Percentiles rank a stretch among this genome's conserved stretches.
phyloP scores from a whole-genome alignment of 805 yeast genomes.

The Myxozyma vanderwaltii region DNA sequence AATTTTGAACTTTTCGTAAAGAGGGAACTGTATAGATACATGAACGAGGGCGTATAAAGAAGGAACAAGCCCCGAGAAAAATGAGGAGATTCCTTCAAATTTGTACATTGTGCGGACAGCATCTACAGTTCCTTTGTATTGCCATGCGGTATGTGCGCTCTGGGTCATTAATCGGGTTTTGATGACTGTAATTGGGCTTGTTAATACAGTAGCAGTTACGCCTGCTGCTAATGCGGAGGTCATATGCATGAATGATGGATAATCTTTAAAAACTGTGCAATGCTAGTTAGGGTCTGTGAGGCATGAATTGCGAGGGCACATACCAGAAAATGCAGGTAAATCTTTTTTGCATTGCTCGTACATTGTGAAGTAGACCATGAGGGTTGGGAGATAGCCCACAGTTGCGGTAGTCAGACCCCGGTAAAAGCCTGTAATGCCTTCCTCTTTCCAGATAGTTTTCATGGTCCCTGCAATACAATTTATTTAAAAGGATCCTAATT shows the following conservation, averaged over 20 bases:
- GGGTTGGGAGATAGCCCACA: constrained; percentile 92
- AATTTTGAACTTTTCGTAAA: constrained; percentile 77
- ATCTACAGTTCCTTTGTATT: constrained; percentile 76
- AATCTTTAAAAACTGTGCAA: constrained; percentile 38
- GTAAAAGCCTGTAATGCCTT: constrained; percentile 80
- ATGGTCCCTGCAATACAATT: constrained; percentile 66
- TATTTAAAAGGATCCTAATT: neutral
- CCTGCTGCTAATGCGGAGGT: constrained; percentile 84
- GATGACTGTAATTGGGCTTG: constrained; percentile 97
- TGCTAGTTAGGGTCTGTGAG: neutral
- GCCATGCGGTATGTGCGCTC: constrained; percentile 41
- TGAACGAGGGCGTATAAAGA: constrained; percentile 87
- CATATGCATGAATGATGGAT: constrained; percentile 45
- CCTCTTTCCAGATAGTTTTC: constrained; percentile 66
- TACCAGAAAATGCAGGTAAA: constrained; percentile 45
- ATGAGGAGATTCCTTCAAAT: constrained; percentile 76
- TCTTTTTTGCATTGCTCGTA: constrained; percentile 74
- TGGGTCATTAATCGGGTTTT: constrained; percentile 83
- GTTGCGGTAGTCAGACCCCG: constrained; percentile 91
- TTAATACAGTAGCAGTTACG: constrained; percentile 73
- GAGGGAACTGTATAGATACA: constrained; percentile 95
- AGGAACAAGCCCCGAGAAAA: constrained; percentile 87
- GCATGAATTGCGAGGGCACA: neutral
- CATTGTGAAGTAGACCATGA: constrained; percentile 92
- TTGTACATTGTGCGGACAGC: constrained; percentile 78